Conservation (phyloP, 1,284 basidiomycete genomes). For the Xerocomus minutiporus region DNA sequence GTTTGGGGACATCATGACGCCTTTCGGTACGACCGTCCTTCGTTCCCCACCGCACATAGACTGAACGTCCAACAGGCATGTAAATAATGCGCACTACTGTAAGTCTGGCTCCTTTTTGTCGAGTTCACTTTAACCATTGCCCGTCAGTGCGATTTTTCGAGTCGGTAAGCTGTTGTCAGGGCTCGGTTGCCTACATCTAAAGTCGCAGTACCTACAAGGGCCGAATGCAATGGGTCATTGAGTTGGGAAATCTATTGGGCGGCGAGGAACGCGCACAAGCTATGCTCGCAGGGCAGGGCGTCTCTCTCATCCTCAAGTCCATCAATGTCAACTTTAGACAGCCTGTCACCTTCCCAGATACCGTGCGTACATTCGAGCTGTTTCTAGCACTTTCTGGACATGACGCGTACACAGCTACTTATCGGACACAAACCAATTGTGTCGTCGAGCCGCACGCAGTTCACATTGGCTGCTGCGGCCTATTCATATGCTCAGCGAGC, state of each 20-base stretch:
- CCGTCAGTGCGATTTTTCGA: constrained; percentile 59
- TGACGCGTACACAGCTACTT: constrained; percentile 43
- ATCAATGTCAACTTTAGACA: constrained; percentile 60
- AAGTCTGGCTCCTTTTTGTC: constrained; percentile 8
- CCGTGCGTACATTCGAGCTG: constrained; percentile 38
- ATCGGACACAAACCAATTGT: constrained; percentile 48
- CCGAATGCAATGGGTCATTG: constrained; percentile 60
- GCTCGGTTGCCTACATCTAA: not conserved
- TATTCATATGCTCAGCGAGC: constrained; percentile 60
- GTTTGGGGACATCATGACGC: constrained; percentile 75
- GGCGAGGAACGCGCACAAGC: constrained; percentile 49
- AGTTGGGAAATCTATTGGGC: constrained; percentile 54
- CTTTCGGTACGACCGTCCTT: constrained; percentile 54
- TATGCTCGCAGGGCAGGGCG: constrained; percentile 56
- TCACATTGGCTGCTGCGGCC: constrained; percentile 49
- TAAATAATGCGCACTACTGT: constrained; percentile 75
- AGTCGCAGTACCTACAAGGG: constrained; percentile 39
- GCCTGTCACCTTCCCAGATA: constrained; percentile 70
- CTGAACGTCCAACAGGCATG: constrained; percentile 47
- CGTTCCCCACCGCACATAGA: not conserved
- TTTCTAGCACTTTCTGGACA: constrained; percentile 3
- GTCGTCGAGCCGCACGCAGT: constrained; percentile 37
- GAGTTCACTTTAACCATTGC: not conserved
- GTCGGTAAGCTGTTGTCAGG: constrained; percentile 40
- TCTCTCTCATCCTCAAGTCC: constrained; percentile 69